Conservation (phyloP, 1,139 yeast genomes). For the Arxiozyma slooffiae region DNA sequence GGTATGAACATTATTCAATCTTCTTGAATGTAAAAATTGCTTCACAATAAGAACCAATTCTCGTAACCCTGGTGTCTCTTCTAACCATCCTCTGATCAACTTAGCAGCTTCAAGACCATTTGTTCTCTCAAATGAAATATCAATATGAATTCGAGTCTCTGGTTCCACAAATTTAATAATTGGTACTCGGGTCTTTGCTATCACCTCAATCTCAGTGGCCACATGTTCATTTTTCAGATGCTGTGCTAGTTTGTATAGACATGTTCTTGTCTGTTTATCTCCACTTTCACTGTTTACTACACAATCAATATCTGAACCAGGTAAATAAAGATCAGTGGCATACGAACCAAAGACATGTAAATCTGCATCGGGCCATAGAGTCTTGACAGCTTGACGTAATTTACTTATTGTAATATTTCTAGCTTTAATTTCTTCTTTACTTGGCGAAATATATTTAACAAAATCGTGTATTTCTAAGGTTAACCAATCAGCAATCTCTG, state of each 20-base stretch:
- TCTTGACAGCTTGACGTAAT: constrained; percentile 46
- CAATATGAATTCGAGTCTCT: constrained; percentile 64
- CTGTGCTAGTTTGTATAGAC: constrained; percentile 66
- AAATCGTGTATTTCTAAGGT: constrained; percentile 83
- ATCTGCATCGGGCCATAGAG: constrained; percentile 74
- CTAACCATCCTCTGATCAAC: constrained; percentile 67
- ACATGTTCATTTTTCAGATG: constrained; percentile 51
- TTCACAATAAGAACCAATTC: constrained; percentile 82
- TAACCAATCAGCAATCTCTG: constrained; percentile 79
- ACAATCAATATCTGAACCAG: constrained; percentile 96
- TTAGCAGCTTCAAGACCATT: constrained; percentile 84
- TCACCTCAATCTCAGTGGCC: constrained; percentile 73
- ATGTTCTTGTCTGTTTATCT: constrained; percentile 55
- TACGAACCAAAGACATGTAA: constrained; percentile 88
- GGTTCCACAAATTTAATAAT: constrained; percentile 87
- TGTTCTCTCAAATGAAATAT: constrained; percentile 80
- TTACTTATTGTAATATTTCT: constrained; percentile 61
- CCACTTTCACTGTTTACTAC: constrained; percentile 64
- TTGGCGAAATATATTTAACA: constrained; percentile 80
- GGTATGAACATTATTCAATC: constrained; percentile 80
- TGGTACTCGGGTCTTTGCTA: constrained; percentile 93
- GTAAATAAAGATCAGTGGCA: constrained; percentile 88
- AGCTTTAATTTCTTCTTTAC: constrained; percentile 57
- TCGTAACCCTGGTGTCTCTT: constrained; percentile 67
- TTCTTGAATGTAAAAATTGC: constrained; percentile 74